A percentile compares a stretch with the other conserved stretches of the same genome.
Conservation (phyloP, 805 yeast species). For the Kodamaea lidongshanica region DNA sequence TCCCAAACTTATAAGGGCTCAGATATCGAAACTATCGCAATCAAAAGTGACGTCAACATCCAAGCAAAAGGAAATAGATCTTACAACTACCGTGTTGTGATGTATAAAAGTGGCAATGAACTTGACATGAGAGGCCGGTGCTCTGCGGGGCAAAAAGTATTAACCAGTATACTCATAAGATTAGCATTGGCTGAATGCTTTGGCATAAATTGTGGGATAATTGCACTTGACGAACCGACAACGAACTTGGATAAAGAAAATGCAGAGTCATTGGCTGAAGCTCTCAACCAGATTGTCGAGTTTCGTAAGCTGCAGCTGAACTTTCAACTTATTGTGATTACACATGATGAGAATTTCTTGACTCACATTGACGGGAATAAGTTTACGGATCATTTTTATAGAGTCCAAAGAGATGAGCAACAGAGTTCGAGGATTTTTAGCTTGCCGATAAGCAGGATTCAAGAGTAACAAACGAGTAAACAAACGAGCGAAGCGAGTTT, state of each 20-base stretch:
- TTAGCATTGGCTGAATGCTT: slow-evolving; percentile 92
- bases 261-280: slow-evolving; percentile 77
- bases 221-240: slow-evolving; percentile 96
- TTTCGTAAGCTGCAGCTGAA: slow-evolving; percentile 72
- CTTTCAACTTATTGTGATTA: slow-evolving; percentile 90
- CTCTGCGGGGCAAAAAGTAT: slow-evolving; percentile 94
- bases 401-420: slow-evolving; percentile 71
- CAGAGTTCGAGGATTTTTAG: slow-evolving; percentile 71
- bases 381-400: slow-evolving; percentile 82
- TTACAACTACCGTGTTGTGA: slow-evolving; percentile 89
- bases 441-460: slow-evolving; percentile 36
- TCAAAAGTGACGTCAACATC: slow-evolving; percentile 67
- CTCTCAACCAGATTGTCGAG: slow-evolving; percentile 69
- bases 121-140: slow-evolving; percentile 98
- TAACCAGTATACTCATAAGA: slow-evolving; percentile 87
- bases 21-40: slow-evolving; percentile 86
- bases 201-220: slow-evolving; percentile 91
- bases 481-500: too few species aligned
- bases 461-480: too few species aligned
- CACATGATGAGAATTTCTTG: slow-evolving; percentile 92
- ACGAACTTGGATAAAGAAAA: slow-evolving; percentile 90
- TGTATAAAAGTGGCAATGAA: slow-evolving; percentile 88
- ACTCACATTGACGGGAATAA: slow-evolving; percentile 77
- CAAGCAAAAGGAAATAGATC: slow-evolving; percentile 52
- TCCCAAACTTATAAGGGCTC: slow-evolving; percentile 89